Evolutionary conservation across 2,329 filamentous ascomycete genomes (phyloP), one percentile per base, ranked within the genome.

Genomic region (Ophiocordyceps camponoti-floridani): DNA sequence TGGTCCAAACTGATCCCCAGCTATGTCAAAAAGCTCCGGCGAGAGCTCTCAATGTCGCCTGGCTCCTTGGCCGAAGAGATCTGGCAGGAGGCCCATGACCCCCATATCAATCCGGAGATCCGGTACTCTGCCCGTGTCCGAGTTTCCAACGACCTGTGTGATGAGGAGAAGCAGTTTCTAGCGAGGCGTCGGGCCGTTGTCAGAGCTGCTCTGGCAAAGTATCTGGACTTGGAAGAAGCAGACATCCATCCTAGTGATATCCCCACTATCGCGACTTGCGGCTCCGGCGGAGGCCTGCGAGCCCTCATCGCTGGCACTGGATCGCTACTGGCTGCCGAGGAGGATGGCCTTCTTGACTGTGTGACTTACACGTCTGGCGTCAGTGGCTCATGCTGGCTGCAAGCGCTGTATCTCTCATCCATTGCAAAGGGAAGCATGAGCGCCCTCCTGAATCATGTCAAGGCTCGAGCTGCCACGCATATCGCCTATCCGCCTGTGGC

Each of bases 331-430:
- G 88, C 87, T 3, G 74, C 86, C 0, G 77, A 86, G 47, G 83
- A 95, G 58, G 82, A 84, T 46, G 91, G 91, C 0, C 67, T 98
- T 0, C 93, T 94, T 58, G 88, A 95, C 61, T 96, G 91, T 58
- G 74, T 85, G 11, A 96, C 88, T 1, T 98, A 98, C 56, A 94
- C 87, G 0, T 86, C 89, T 5, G 91, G 91, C 1, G 91, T 98
- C 43, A 95, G 87, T 57, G 91, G 91, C 0, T 93, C 84, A 50
- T 96, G 91, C 60, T 98, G 91, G 91, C 70, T 96, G 6, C 89
- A 96, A 59, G 72, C 84, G 0, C 69, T 98, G 4, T 94, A 84
- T 57, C 79, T 91, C 56, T 60, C 61, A 4, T 84, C 85, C 1
- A 72, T 96, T 46, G 73, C 81, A 0, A 69, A 72, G 14, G 75